Conservation (phyloP, 75 land plant genomes). For the Pinus albicaulis region DNA sequence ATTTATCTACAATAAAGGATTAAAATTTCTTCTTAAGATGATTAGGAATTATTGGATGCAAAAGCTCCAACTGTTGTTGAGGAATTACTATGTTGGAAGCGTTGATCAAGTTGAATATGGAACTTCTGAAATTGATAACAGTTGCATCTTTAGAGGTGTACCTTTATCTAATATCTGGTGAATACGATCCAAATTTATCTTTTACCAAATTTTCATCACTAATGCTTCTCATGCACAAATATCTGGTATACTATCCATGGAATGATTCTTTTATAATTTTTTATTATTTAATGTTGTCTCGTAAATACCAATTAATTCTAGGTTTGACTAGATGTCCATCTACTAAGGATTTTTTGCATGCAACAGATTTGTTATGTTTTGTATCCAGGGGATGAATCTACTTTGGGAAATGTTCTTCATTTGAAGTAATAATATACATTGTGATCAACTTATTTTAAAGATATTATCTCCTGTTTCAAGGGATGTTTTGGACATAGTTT, state of each 20-base stretch:
- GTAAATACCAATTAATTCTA: background rate
- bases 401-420: slow-evolving; percentile 83
- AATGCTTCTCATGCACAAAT: too few species aligned
- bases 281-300: background rate
- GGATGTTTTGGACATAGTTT: slow-evolving; percentile 54
- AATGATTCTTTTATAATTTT: background rate
- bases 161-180: background rate
- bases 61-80: background rate
- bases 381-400: slow-evolving; percentile 92
- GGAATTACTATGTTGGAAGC: background rate
- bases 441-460: slow-evolving; percentile 96
- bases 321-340: background rate
- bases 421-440: slow-evolving; percentile 95
- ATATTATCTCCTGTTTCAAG: slow-evolving; percentile 88
- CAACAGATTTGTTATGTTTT: slow-evolving; percentile 83
- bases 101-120: background rate
- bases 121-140: background rate
- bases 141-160: background rate
- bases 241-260: too few species aligned
- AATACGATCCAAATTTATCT: background rate
- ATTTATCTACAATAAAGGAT: background rate
- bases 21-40: background rate
- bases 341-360: background rate
- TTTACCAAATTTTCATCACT: background rate
- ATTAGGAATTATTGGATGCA: background rate